phyloP scores from a whole-genome alignment of 1,139 yeast genomes.

The Yarrowia galli region DNA sequence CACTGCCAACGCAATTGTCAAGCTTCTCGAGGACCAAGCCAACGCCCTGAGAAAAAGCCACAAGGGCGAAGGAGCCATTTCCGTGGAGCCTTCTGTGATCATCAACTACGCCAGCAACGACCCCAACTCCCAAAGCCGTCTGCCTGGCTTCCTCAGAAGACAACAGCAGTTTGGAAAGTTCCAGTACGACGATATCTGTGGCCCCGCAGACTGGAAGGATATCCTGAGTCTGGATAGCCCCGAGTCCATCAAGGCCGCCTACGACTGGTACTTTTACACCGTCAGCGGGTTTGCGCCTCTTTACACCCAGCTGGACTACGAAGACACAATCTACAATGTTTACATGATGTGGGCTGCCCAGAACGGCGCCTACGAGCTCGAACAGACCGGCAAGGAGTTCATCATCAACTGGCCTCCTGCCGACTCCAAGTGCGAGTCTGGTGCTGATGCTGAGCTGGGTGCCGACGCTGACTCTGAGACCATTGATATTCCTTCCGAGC shows the following conservation, averaged over 20 bases:
- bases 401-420: conserved; percentile 1
- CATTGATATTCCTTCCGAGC: neutral
- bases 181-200: neutral
- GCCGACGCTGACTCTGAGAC: neutral
- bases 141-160: conserved; percentile 1
- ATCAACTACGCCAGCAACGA: conserved; percentile 11
- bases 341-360: conserved; percentile 15
- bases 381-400: neutral
- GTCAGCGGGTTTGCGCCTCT: neutral
- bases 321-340: neutral
- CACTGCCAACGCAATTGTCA: neutral
- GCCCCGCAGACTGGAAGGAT: neutral
- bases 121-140: neutral
- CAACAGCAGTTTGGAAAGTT: neutral
- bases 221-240: neutral
- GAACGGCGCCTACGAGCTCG: conserved; percentile 1
- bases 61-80: neutral
- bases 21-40: neutral
- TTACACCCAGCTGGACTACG: neutral
- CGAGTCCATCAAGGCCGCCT: conserved; percentile 2
- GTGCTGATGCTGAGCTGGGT: neutral
- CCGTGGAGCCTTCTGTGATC: neutral
- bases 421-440: neutral
- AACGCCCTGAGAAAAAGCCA: neutral
- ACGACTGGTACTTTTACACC: neutral